Percentiles rank a stretch among this genome's conserved stretches.
phyloP scores from a whole-genome alignment of 2,329 filamentous ascomycete genomes.

The Nigrospora sphaerica region DNA sequence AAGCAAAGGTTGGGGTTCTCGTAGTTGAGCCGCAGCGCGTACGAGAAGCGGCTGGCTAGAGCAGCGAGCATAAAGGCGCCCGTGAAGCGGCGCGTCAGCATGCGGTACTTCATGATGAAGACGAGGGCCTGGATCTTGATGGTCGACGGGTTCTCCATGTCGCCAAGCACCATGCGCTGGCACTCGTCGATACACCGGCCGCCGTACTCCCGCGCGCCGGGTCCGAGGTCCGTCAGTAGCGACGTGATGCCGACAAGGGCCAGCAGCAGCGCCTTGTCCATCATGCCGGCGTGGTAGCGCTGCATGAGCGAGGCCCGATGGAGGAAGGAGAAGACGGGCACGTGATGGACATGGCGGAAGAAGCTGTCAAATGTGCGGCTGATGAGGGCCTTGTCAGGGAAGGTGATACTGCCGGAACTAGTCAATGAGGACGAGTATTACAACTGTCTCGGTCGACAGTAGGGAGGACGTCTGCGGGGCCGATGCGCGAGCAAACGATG shows the following conservation, averaged over 20 bases:
- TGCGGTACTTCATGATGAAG: slow-evolving; percentile 39
- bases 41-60: slow-evolving; percentile 37
- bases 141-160: slow-evolving; percentile 48
- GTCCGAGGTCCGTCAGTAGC: slow-evolving; percentile 46
- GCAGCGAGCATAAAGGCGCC: slow-evolving; percentile 41
- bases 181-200: slow-evolving; percentile 48
- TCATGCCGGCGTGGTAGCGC: slow-evolving; percentile 47
- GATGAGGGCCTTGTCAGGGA: slow-evolving; percentile 37
- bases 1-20: slow-evolving; percentile 38
- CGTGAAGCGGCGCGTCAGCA: slow-evolving; percentile 36
- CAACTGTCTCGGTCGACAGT: slow-evolving; percentile 35
- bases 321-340: slow-evolving; percentile 51
- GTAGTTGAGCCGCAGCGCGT: slow-evolving; percentile 41
- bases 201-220: slow-evolving; percentile 43
- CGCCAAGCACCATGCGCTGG: slow-evolving; percentile 42
- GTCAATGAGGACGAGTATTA: slow-evolving; percentile 34
- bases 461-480: slow-evolving; percentile 25
- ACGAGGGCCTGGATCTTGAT: slow-evolving; percentile 44
- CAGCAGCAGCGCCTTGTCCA: slow-evolving; percentile 46
- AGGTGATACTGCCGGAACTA: slow-evolving; percentile 9
- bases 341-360: slow-evolving; percentile 52
- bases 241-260: slow-evolving; percentile 50
- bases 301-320: slow-evolving; percentile 55
- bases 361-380: slow-evolving; percentile 48
- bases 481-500: too few relatives aligned